Conservation (phyloP, 345 rosid species). For the Lepidium aucheri region DNA sequence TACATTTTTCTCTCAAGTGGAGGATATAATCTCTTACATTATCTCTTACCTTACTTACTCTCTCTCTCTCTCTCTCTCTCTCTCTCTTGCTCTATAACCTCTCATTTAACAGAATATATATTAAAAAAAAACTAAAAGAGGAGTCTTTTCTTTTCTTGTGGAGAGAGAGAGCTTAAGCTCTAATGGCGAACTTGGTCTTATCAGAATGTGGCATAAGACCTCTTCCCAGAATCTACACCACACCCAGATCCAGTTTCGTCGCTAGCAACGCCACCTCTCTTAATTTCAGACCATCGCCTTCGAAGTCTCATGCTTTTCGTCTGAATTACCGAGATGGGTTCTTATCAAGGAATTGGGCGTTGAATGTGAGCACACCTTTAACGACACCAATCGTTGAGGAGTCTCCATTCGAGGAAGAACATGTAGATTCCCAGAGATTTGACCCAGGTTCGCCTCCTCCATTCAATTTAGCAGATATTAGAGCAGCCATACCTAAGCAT, state of each 20-base stretch:
- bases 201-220: constrained; percentile 75
- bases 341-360: constrained; percentile 30
- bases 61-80: too few relatives aligned
- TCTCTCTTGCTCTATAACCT: background rate
- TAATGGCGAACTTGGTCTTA: constrained; percentile 66
- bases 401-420: constrained; percentile 17
- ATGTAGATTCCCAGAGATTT: constrained; percentile 27
- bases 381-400: background rate
- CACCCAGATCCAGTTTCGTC: constrained; percentile 35
- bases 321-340: constrained; percentile 23
- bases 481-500: constrained; percentile 82
- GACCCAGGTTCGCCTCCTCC: constrained; percentile 59
- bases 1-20: constrained; percentile 16
- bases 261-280: constrained; percentile 22
- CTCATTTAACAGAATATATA: background rate
- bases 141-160: constrained; percentile 3
- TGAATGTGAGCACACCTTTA: constrained; percentile 53
- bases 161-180: constrained; percentile 31
- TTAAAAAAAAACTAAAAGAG: background rate
- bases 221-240: constrained; percentile 40
- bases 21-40: constrained; percentile 2
- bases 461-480: constrained; percentile 59
- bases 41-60: constrained; percentile 23
- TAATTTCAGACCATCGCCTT: background rate
- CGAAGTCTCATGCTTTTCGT: constrained; percentile 18